Evolutionary conservation across 106 monocot species (phyloP).

Genomic region (Dioscorea alata): DNA sequence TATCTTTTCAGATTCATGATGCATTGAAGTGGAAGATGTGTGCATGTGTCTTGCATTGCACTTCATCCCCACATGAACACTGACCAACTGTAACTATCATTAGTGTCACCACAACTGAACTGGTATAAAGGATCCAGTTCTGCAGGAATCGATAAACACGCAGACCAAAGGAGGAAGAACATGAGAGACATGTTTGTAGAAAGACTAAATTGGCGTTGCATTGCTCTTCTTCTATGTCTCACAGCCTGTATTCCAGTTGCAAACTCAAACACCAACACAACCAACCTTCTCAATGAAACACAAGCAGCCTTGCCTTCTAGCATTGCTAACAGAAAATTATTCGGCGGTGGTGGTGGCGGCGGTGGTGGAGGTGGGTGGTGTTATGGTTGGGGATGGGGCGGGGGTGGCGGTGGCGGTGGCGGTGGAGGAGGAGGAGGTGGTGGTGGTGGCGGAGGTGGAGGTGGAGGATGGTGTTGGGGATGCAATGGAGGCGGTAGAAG

Average conservation of each 20-base stretch:
- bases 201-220: too few relatives aligned
- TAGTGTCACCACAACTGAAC: not conserved
- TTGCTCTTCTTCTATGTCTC: not conserved
- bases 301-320: not conserved
- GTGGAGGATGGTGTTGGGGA: constrained; percentile 10
- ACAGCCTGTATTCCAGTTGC: not conserved
- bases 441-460: constrained; percentile 17
- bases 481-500: constrained; percentile 1
- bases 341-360: constrained; percentile 1
- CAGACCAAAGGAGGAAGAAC: not conserved
- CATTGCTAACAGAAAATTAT: constrained; percentile 1
- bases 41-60: too few relatives aligned
- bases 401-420: constrained; percentile 10
- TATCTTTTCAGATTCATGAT: too few relatives aligned
- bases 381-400: constrained; percentile 9
- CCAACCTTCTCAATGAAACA: not conserved
- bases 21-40: too few relatives aligned
- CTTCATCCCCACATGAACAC: too few relatives aligned
- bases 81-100: constrained; percentile 8
- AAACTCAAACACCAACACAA: not conserved
- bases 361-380: constrained; percentile 12
- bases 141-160: not conserved
- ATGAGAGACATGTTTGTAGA: too few relatives aligned
- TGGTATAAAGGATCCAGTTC: not conserved
- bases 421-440: constrained; percentile 9